Base-by-base conservation (phyloP, 441 rosid genomes). In the Populus hybrid region DNA sequence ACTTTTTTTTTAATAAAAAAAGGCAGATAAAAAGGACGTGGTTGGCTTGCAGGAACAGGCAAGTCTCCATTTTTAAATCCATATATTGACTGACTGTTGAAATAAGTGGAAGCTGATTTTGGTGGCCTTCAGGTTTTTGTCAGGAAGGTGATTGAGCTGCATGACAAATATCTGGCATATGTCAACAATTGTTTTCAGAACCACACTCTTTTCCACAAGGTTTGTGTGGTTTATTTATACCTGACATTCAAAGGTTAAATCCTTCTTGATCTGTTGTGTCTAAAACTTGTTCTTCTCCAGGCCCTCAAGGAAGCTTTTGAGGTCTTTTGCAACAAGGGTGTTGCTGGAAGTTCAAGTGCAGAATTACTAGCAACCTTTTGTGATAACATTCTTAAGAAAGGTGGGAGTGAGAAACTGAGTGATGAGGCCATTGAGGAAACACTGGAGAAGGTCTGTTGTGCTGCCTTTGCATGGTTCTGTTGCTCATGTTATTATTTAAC, bases 241-340 rank as follows among this genome's bases (percentile, higher is more conserved):
- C 2, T 3, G 0, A 75, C 64, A 69, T 72, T 69, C 26, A 38
- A 59, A 64, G 61, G 31, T 53, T 69, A 65, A 6, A 16, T 35
- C 56, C 53, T 40, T 80, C 12, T 4, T 28, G 38, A 66, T 29
- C 71, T n/a, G 12, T 11, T n/a, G 68, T 65, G 42, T 84, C 36
- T 65, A 84, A 76, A 66, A 26, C 23, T 68, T 74, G 61, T 72
- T 74, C 18, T 77, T 74, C 67, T 73, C 26, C 68, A 96, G 99
- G 98, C 98, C 35, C 84, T 94, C 82, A 97, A 94, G 85, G 99
- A 93, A 79, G 99, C 99, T 78, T 93, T 97, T 82, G 98, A 96
- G 90, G 86, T 92, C 28, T 91, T 94, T 78, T 94, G 98, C 88
- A 94, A 93, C 83, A 95, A 95, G 87, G 89, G 89, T 33, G 97